Evolutionary conservation across 2,329 filamentous ascomycete species (phyloP).

Genomic region (Sarocladium brachiariae): DNA sequence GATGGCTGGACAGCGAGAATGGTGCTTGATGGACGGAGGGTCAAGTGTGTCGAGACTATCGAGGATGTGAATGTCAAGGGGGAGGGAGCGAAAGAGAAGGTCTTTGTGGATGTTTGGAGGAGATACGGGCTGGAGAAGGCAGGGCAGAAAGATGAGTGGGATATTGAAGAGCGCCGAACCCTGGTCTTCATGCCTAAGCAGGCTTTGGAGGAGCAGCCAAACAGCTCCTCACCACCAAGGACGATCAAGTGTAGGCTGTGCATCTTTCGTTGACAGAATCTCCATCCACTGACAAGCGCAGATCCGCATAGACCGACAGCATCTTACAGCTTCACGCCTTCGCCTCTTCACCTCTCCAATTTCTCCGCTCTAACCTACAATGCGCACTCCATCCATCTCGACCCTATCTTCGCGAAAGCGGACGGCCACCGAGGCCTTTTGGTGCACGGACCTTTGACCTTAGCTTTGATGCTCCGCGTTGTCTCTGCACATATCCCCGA

Average conservation of each 20-base stretch:
- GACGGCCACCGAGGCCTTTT: constrained; percentile 72
- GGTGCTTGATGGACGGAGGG: constrained; percentile 31
- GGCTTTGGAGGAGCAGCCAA: constrained; percentile 12
- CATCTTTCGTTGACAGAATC: constrained; percentile 4
- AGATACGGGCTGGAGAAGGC: constrained; percentile 30
- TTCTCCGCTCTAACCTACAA: constrained; percentile 92
- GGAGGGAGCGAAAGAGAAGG: constrained; percentile 33
- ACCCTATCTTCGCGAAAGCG: constrained; percentile 60
- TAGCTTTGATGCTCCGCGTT: constrained; percentile 68
- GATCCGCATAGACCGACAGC: constrained; percentile 29
- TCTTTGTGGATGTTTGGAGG: constrained; percentile 44
- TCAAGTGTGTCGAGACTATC: constrained; percentile 40
- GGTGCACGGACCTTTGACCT: constrained; percentile 79
- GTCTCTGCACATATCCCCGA: constrained; percentile 29
- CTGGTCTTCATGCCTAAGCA: constrained; percentile 45
- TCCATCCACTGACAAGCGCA: constrained; percentile 12
- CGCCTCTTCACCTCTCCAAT: constrained; percentile 69
- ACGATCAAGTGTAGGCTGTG: constrained; percentile 21
- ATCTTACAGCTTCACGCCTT: constrained; percentile 54
- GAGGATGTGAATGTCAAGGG: constrained; percentile 30
- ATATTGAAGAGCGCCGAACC: constrained; percentile 35
- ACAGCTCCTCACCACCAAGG: constrained; percentile 13
- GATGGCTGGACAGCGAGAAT: constrained; percentile 23
- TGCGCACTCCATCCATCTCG: constrained; percentile 83
- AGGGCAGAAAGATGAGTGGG: not conserved